Percentiles rank a stretch among this genome's conserved stretches.
Evolutionary conservation across 257 asterid genomes (phyloP).

Genomic region (Plantago major): DNA sequence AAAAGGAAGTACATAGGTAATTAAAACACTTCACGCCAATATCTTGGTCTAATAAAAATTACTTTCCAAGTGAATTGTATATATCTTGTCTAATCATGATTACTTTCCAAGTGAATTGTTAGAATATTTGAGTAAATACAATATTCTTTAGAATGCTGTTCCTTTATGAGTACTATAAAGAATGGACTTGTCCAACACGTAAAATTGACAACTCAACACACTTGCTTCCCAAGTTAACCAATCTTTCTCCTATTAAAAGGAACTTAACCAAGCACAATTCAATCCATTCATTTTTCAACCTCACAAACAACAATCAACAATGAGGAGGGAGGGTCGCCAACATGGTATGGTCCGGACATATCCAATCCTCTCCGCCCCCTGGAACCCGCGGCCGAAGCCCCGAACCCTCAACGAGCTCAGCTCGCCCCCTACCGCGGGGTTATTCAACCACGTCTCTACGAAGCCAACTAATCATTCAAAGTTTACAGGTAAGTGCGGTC

Average conservation of each 20-base stretch:
- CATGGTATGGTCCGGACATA: conserved; percentile 71
- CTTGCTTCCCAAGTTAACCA: conserved; percentile 45
- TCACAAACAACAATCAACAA: conserved; percentile 23
- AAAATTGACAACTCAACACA: neutral
- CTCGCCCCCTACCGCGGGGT: conserved; percentile 64
- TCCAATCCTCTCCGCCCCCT: conserved; percentile 31
- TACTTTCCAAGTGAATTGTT: too few species aligned
- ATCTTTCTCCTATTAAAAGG: conserved; percentile 9
- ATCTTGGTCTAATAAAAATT: too few species aligned
- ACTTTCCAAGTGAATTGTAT: too few species aligned
- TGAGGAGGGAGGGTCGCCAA: conserved; percentile 80
- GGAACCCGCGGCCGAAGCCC: conserved; percentile 28
- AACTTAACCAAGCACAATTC: neutral
- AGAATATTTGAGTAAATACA: too few species aligned
- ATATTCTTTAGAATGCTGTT: too few species aligned
- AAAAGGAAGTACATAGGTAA: too few species aligned
- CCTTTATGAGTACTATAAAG: too few species aligned
- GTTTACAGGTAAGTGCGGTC: conserved; percentile 71
- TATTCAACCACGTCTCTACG: conserved; percentile 46
- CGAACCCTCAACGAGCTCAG: conserved; percentile 25
- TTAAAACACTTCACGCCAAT: too few species aligned
- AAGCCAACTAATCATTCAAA: conserved; percentile 91
- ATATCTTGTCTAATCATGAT: too few species aligned
- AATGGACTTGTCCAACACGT: conserved; percentile 44
- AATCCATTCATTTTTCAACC: conserved; percentile 16